These are phyloP conservation scores for Pleurostoma richardsiae DNA, from an alignment of 2,329 filamentous ascomycete species.

Conservation along the genomic window DNA sequence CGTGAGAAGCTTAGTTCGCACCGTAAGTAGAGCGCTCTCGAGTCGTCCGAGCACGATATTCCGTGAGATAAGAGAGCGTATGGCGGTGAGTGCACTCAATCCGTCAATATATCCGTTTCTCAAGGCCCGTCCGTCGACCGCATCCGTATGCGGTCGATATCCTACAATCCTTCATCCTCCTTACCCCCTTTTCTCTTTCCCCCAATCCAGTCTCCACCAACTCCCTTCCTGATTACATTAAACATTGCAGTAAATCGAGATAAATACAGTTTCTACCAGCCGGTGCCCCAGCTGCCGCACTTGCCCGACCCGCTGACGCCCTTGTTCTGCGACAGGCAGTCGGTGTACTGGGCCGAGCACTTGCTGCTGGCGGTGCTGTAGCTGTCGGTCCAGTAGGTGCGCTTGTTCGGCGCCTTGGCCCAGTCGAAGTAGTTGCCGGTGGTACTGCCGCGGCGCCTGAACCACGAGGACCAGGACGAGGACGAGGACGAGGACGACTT, in stretches of 20 bases:
- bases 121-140: too few relatives aligned
- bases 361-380: conserved; percentile 27
- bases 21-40: too few relatives aligned
- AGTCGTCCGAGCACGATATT: too few relatives aligned
- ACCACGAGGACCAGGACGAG: not conserved
- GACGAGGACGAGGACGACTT: not conserved
- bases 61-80: too few relatives aligned
- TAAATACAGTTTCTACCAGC: conserved; percentile 15
- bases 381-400: conserved; percentile 16
- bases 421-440: conserved; percentile 8
- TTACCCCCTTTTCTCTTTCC: too few relatives aligned
- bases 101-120: too few relatives aligned
- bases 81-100: too few relatives aligned
- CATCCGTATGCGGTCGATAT: too few relatives aligned
- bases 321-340: conserved; percentile 40
- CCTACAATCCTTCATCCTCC: too few relatives aligned
- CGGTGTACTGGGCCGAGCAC: conserved; percentile 43
- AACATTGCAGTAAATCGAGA: not conserved
- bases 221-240: not conserved
- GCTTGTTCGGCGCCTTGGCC: conserved; percentile 9
- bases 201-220: too few relatives aligned
- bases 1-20: not conserved
- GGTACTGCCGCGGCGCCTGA: not conserved
- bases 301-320: conserved; percentile 27
- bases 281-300: conserved; percentile 30